A percentile compares a stretch with the other conserved stretches of the same genome.
phyloP scores from a whole-genome alignment of 768 basidiomycete species.

The Russula emetica region DNA sequence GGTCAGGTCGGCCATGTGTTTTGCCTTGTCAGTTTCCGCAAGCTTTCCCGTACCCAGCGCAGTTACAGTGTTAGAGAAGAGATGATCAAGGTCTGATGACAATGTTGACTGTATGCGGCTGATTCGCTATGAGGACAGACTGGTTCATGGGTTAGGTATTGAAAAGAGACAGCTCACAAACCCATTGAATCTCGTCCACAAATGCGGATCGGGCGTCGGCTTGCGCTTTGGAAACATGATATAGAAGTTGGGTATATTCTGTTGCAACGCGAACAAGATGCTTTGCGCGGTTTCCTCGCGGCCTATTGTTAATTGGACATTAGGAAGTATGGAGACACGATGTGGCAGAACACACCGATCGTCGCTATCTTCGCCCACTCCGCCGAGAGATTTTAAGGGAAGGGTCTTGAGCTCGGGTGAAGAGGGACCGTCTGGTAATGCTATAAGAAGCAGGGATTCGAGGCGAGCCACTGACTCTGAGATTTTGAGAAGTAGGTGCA shows the following conservation, averaged over 20 bases:
- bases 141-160: conserved; percentile 20
- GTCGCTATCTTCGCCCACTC: conserved; percentile 40
- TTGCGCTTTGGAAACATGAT: conserved; percentile 80
- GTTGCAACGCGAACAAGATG: conserved; percentile 79
- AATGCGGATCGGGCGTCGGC: conserved; percentile 66
- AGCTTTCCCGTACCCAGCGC: conserved; percentile 48
- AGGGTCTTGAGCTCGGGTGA: conserved; percentile 37
- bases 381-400: conserved; percentile 34
- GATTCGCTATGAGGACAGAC: conserved; percentile 52
- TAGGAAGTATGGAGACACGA: not conserved
- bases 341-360: conserved; percentile 41
- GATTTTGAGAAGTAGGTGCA: conserved; percentile 85
- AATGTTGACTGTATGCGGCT: conserved; percentile 80
- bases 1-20: conserved; percentile 59
- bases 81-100: conserved; percentile 78
- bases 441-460: conserved; percentile 76
- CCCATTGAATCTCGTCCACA: conserved; percentile 82
- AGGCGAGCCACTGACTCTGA: conserved; percentile 88
- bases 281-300: conserved; percentile 64
- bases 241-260: conserved; percentile 90
- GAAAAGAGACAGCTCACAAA: conserved; percentile 38
- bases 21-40: conserved; percentile 62
- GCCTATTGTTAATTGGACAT: conserved; percentile 35
- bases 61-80: conserved; percentile 63
- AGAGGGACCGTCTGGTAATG: conserved; percentile 44